Base-by-base conservation (phyloP, 169 alveolate species). In the Eimeria sp. region DNA sequence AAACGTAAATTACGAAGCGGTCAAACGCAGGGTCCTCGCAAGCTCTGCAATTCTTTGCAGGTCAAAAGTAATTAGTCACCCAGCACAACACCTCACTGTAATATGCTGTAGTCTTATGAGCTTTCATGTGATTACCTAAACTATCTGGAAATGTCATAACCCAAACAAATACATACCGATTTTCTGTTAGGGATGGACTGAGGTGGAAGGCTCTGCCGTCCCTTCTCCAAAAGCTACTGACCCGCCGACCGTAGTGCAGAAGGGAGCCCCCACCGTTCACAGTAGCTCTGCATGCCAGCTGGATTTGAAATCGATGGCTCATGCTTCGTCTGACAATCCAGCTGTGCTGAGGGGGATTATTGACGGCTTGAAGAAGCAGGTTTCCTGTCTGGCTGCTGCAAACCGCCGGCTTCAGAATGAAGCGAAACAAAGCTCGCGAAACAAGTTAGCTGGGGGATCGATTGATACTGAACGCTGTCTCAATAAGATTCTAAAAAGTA, bases 391-490 rank as follows among this genome's bases (percentile, higher is more conserved):
- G 67, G n/a, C 80, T n/a, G 92, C 78, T 30, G 40, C 75, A 34
- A 84, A 58, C 57, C 92, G 78, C 40, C 92, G 92, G 78, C 92
- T 84, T 14, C 92, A 84, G 80, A 84, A 58, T 70, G 92, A 84
- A 54, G 92, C 78, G 22, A 84, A 61, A 34, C 51, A 78, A n/a
- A 84, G 58, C 63, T 84, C 80, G 0, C 75, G 92, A 58, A 58
- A 22, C 25, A 78, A 45, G 92, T 45, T 10, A 3, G 92, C 40
- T 63, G 10, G 14, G 86, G 63, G 30, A 30, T 13, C 7, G 75
- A 25, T 25, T 4, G 34, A 65, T 49, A 70, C 78, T 70, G 49
- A 30, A 30, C 49, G 45, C 20, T 30, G 2, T 49, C 49, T 30
- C 78, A 30, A 11, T 61, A 30, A 70, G 7, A 5, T 9, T 0